Evolutionary conservation across 805 yeast species (phyloP), one percentile per base, ranked within the genome.

Genomic region (Ogataea trehalophila): DNA sequence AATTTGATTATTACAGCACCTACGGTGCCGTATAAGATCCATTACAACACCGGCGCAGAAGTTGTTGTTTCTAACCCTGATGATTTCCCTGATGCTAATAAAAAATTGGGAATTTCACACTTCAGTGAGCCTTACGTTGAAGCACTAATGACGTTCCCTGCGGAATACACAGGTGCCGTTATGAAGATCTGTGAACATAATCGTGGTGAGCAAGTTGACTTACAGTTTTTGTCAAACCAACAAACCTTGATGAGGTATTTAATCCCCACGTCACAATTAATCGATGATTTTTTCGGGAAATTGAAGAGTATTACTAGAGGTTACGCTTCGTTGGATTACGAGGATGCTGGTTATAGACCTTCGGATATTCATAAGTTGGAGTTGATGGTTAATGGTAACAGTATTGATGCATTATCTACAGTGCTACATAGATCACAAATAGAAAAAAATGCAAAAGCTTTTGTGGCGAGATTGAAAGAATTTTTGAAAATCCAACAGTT

Each of bases 281-380:
- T 94, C 6, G 97, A 92, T 61, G 97, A 94, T 67, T 92, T 92
- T 64, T 91, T 94, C 66, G 98, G 98, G 2, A 88, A 87, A 62
- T 73, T 92, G 49, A 92, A 92, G 63, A 91, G 97, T 1, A 76
- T 81, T 1, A 88, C 98, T 0, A 80, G 82, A 60, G 99, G 99
- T 1, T 92, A 87, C 67, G 98, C 96, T 0, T 87, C 97, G 0
- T 72, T 92, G 45, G 98, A 92, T 67, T 92, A 92, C 60, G 97
- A 94, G 57, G 98, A 92, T 61, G 82, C 85, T 5, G 99, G 98
- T 0, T 92, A 90, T 67, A 75, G 72, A 54, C 76, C 79, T 33
- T 80, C 95, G 1, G 90, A 87, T 60, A 80, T 92, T 20, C 90
- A 87, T 33, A 94, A 92, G 61, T 69, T 92, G 69, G 97, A 92